Conservation (phyloP, 164 flowering plant genomes). For the Nymphaea thermarum region DNA sequence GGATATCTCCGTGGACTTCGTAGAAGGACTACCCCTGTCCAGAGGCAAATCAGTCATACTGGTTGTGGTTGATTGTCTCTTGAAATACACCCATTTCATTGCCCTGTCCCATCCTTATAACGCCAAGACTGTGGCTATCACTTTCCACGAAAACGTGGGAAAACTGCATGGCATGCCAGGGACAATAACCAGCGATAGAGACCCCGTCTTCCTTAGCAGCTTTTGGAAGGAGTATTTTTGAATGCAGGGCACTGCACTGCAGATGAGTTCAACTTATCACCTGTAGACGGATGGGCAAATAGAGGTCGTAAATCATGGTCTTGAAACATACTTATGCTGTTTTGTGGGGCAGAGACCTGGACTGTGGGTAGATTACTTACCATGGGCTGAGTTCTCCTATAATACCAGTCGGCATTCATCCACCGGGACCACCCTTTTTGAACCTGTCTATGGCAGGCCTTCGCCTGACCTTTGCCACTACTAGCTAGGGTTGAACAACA, state of each 20-base stretch:
- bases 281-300: conserved; percentile 2
- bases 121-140: background rate
- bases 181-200: background rate
- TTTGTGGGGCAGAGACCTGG: background rate
- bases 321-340: background rate
- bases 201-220: background rate
- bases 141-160: background rate
- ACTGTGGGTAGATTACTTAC: background rate
- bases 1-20: background rate
- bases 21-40: background rate
- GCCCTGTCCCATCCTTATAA: background rate
- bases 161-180: background rate
- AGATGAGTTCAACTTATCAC: conserved; percentile 1
- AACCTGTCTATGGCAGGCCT: background rate
- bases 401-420: background rate
- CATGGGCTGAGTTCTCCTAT: background rate
- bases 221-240: conserved; percentile 1
- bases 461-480: background rate
- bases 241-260: background rate
- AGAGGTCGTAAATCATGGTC: background rate
- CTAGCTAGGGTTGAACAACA: background rate
- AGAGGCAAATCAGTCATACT: background rate
- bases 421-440: background rate
- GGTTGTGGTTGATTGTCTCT: background rate
- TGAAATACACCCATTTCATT: background rate